Percentiles rank a stretch among this genome's conserved stretches.
Evolutionary conservation across 2,329 filamentous ascomycete genomes (phyloP).

Genomic region (Penicillium griseofulvum): DNA sequence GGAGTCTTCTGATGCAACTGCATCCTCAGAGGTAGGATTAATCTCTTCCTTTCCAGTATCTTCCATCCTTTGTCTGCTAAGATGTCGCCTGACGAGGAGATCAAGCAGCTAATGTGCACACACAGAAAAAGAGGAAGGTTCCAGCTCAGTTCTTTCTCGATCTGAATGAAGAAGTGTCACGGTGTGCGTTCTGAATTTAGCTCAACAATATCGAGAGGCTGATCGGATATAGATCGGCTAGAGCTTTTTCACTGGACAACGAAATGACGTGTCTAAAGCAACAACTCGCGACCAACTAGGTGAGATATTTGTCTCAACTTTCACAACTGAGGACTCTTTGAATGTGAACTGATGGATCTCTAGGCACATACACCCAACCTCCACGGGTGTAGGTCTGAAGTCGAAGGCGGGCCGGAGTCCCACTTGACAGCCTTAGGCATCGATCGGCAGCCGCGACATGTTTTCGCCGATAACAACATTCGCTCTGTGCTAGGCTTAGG

Average conservation of each 20-base stretch:
- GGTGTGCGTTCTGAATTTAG: not conserved
- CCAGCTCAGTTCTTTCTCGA: not conserved
- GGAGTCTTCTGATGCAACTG: not conserved
- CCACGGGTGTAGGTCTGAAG: not conserved
- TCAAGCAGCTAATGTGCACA: not conserved
- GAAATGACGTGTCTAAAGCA: not conserved
- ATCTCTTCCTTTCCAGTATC: not conserved
- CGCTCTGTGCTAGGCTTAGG: not conserved
- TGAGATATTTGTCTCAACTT: not conserved
- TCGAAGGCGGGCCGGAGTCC: constrained; percentile 2
- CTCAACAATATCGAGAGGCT: not conserved
- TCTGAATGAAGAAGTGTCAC: not conserved
- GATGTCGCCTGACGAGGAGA: not conserved
- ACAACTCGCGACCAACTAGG: not conserved
- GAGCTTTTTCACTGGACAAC: not conserved
- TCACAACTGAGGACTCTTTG: not conserved
- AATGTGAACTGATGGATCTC: not conserved
- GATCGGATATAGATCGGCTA: constrained; percentile 4
- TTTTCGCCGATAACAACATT: constrained; percentile 11
- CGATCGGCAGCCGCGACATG: constrained; percentile 9
- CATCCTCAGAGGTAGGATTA: constrained; percentile 3
- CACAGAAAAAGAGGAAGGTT: not conserved
- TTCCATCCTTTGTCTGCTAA: not conserved
- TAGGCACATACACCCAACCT: not conserved
- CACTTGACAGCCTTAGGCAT: constrained; percentile 4